Evolutionary conservation across 192 early-diverging fungal genomes (phyloP), one percentile per base, ranked within the genome.

Genomic region (Oehlia diaphana): DNA sequence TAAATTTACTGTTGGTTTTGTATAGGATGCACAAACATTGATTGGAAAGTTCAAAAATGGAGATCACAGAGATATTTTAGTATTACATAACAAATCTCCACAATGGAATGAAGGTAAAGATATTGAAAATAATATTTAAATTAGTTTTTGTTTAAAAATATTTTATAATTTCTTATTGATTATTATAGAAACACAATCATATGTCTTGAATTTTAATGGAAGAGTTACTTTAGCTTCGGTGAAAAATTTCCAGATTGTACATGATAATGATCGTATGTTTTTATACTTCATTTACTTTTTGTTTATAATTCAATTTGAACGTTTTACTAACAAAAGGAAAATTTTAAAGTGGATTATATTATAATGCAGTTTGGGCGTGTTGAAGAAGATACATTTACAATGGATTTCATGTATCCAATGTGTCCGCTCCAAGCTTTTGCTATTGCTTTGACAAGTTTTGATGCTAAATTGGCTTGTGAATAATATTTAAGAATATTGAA

Each of bases 201-300:
- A 93, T 88, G 94, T 96, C 2, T 81, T 99, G n/a, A 97, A 98
- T 81, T 99, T 99, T 82, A 93, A 90, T 63, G 95, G 95, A 1
- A 86, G 98, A 13, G 95, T 99, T 2, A 92, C 91, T 12, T 78
- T 93, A 77, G 92, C 96, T 1, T 97, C 95, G 0, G 97, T 98
- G 13, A 99, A 99, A 81, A 99, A 98, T 82, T 97, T 99, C 81
- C 97, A 98, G 85, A 94, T 99, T 44, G 93, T 99, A 19, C 94
- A 95, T 80, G 93, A 95, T 44, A 89, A 96, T 61, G 95, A 97
- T 81, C 84, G 94, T 93, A 88, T 85, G 89, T 84, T n/a, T n/a
- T 37, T 42, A 14, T 35, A 3, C 14, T 33, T 44, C 26, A 28
- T 65, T 72, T 5, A 53, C 31, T 42, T 19, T 47, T 47, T 47